These are phyloP conservation scores for Botrytis pseudocinerea DNA, from an alignment of 2,329 filamentous ascomycete species.

Conservation along the genomic window DNA sequence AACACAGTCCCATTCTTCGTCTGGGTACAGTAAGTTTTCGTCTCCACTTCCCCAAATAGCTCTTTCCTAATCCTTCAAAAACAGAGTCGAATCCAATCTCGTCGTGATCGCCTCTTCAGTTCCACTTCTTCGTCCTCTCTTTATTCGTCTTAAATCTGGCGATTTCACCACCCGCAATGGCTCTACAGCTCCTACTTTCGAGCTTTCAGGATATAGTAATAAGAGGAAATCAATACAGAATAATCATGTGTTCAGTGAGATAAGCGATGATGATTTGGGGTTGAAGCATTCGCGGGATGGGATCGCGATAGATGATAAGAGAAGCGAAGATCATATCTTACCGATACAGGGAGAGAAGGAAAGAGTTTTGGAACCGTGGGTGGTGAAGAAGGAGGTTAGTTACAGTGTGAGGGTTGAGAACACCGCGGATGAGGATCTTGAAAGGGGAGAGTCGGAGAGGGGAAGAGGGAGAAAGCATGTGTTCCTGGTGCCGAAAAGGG, in stretches of 20 bases:
- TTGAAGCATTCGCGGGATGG: not conserved
- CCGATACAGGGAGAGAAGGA: not conserved
- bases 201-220: not conserved
- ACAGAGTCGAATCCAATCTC: constrained; percentile 28
- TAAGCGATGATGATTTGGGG: not conserved
- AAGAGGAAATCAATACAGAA: not conserved
- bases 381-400: not conserved
- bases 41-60: not conserved
- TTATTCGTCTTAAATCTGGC: constrained; percentile 4
- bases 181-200: not conserved
- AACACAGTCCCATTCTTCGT: constrained; percentile 26
- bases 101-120: constrained; percentile 30
- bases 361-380: not conserved
- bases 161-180: not conserved
- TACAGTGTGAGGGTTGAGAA: not conserved
- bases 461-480: not conserved
- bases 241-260: not conserved
- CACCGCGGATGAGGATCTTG: not conserved
- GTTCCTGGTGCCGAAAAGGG: not conserved
- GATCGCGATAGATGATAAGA: not conserved
- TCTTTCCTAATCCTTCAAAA: constrained; percentile 14
- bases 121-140: constrained; percentile 29
- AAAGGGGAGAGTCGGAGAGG: not conserved
- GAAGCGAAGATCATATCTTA: not conserved
- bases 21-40: constrained; percentile 26